Percentiles rank a stretch among this genome's conserved stretches.
Evolutionary conservation across 2,329 filamentous ascomycete genomes (phyloP).

Genomic region (Rhinocladiella similis): DNA sequence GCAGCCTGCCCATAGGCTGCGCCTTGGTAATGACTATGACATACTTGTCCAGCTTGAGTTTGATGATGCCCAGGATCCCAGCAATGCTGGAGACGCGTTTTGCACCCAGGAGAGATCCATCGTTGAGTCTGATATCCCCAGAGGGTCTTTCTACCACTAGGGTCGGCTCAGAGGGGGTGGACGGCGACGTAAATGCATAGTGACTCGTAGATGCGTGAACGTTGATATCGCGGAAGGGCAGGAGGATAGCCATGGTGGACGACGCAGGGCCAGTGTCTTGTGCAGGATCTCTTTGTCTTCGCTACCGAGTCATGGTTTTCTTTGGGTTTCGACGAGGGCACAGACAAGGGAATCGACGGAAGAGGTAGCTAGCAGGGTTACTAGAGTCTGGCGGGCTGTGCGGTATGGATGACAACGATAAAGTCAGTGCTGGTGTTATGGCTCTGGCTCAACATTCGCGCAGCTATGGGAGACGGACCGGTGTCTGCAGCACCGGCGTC

Average conservation of each 20-base stretch:
- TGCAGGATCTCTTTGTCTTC: constrained; percentile 6
- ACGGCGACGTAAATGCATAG: constrained; percentile 96
- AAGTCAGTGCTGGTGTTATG: neutral
- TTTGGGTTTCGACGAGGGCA: neutral
- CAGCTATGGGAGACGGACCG: no score
- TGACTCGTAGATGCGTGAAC: constrained; percentile 87
- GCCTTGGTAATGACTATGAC: constrained; percentile 95
- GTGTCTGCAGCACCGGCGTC: neutral
- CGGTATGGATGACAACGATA: no score
- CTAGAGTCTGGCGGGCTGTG: no score
- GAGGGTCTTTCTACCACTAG: constrained; percentile 89
- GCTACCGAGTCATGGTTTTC: constrained; percentile 3
- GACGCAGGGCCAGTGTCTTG: neutral
- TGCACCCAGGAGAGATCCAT: constrained; percentile 72
- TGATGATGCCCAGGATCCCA: constrained; percentile 91
- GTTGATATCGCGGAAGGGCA: constrained; percentile 95
- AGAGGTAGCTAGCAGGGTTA: neutral
- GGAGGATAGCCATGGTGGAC: constrained; percentile 34
- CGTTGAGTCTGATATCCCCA: constrained; percentile 81
- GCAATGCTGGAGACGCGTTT: constrained; percentile 92
- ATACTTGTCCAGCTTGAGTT: constrained; percentile 93
- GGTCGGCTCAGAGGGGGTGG: constrained; percentile 82
- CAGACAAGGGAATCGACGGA: neutral
- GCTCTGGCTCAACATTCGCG: constrained; percentile 1
- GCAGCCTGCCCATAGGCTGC: constrained; percentile 83